phyloP scores from a whole-genome alignment of 495 filamentous ascomycete species.

The Haplographium delicatum region DNA sequence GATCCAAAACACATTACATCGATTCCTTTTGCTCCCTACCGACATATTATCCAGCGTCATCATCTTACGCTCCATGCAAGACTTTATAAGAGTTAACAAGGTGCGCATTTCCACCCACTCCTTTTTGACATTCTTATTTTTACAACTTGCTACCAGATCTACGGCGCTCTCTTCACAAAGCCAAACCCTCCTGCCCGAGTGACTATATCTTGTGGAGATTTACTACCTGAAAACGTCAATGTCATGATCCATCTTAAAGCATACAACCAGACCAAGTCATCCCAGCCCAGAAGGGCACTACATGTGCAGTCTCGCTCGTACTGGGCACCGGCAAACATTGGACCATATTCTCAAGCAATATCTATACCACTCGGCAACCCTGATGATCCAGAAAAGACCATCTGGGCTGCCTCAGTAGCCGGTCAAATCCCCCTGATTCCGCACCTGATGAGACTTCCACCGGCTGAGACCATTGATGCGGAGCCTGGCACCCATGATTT shows the following conservation, averaged over 20 bases:
- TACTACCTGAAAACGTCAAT: constrained; percentile 44
- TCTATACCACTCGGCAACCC: constrained; percentile 40
- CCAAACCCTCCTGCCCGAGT: constrained; percentile 84
- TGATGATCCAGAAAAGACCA: neutral
- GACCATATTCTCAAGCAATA: constrained; percentile 92
- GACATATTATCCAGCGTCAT: constrained; percentile 72
- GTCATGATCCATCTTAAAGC: constrained; percentile 46
- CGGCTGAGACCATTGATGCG: constrained; percentile 14
- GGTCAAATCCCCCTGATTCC: constrained; percentile 91
- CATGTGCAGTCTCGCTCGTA: constrained; percentile 93
- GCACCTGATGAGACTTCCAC: constrained; percentile 62
- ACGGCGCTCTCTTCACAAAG: constrained; percentile 59
- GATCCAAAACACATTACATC: constrained; percentile 27
- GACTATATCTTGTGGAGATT: constrained; percentile 69
- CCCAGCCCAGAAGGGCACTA: constrained; percentile 42
- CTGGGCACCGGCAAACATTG: constrained; percentile 98
- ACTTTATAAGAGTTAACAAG: constrained; percentile 68
- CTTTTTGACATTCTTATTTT: neutral
- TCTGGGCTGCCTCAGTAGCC: constrained; percentile 53
- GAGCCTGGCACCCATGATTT: constrained; percentile 1
- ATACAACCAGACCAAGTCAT: constrained; percentile 6
- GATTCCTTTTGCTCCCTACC: constrained; percentile 31
- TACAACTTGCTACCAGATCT: constrained; percentile 36
- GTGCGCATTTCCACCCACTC: constrained; percentile 8
- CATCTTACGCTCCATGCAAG: constrained; percentile 70